These are phyloP conservation scores for Coffea humblotiana DNA, from an alignment of 305 asterid genomes.

Conservation along the genomic window DNA sequence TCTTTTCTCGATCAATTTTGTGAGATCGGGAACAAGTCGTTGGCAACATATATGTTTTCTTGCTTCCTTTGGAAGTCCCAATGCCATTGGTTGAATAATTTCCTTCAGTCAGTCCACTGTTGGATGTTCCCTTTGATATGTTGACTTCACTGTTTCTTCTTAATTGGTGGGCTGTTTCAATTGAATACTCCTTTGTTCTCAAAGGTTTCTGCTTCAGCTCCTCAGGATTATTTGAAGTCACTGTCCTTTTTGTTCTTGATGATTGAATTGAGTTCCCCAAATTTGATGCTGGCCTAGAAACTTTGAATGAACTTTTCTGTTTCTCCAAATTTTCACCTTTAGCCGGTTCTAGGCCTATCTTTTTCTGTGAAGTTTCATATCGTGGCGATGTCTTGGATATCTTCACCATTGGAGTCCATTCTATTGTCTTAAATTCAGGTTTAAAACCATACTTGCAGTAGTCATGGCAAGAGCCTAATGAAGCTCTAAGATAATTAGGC, in stretches of 20 bases:
- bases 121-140: constrained; percentile 10
- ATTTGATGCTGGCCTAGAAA: constrained; percentile 11
- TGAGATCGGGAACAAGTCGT: background rate
- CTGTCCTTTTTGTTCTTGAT: constrained; percentile 14
- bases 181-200: constrained; percentile 14
- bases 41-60: background rate
- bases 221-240: constrained; percentile 19
- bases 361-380: background rate
- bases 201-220: constrained; percentile 26
- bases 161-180: constrained; percentile 14
- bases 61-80: constrained; percentile 12
- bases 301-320: constrained; percentile 12
- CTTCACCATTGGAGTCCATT: constrained; percentile 17
- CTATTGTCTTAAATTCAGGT: constrained; percentile 13
- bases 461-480: constrained; percentile 64
- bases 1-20: background rate
- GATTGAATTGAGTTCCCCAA: constrained; percentile 8
- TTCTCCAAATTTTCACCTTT: constrained; percentile 7
- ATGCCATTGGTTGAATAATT: constrained; percentile 15
- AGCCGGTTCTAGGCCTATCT: background rate
- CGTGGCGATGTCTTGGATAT: constrained; percentile 3
- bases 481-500: constrained; percentile 52
- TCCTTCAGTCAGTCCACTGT: constrained; percentile 1
- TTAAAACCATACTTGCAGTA: constrained; percentile 47
- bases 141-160: constrained; percentile 18